These are phyloP conservation scores for Nigrograna mackinnonii DNA, from an alignment of 2,329 filamentous ascomycete genomes.

Conservation along the genomic window DNA sequence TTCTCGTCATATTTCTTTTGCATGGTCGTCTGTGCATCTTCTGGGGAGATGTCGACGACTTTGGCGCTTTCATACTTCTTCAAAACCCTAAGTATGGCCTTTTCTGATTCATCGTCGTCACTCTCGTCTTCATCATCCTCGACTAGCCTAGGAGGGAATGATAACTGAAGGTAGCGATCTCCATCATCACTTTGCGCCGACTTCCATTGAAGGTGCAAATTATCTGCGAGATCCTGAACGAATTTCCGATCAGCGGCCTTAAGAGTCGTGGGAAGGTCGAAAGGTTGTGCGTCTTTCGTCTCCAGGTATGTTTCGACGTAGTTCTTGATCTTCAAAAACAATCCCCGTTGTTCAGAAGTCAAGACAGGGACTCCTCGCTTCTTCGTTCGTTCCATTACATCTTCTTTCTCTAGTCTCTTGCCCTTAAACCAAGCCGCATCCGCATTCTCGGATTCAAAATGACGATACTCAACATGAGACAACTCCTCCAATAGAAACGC, in stretches of 20 bases:
- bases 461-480: constrained; percentile 84
- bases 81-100: constrained; percentile 83
- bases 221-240: constrained; percentile 80
- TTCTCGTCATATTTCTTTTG: constrained; percentile 87
- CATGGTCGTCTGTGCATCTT: constrained; percentile 78
- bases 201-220: constrained; percentile 67
- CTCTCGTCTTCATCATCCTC: constrained; percentile 59
- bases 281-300: constrained; percentile 48
- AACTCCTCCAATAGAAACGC: constrained; percentile 79
- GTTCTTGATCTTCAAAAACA: constrained; percentile 81
- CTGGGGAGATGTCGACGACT: constrained; percentile 76
- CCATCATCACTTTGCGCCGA: constrained; percentile 67
- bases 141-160: constrained; percentile 58
- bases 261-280: constrained; percentile 75
- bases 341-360: constrained; percentile 76
- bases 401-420: constrained; percentile 74
- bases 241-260: constrained; percentile 90
- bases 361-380: constrained; percentile 70
- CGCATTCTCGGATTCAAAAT: constrained; percentile 87
- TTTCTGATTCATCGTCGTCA: constrained; percentile 78
- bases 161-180: constrained; percentile 67
- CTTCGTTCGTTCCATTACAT: constrained; percentile 65
- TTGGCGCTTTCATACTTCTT: constrained; percentile 90
- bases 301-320: constrained; percentile 73
- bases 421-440: constrained; percentile 92